Evolutionary conservation across 257 asterid genomes (phyloP), one percentile per base, ranked within the genome.

Genomic region (Coffea eugenioides): DNA sequence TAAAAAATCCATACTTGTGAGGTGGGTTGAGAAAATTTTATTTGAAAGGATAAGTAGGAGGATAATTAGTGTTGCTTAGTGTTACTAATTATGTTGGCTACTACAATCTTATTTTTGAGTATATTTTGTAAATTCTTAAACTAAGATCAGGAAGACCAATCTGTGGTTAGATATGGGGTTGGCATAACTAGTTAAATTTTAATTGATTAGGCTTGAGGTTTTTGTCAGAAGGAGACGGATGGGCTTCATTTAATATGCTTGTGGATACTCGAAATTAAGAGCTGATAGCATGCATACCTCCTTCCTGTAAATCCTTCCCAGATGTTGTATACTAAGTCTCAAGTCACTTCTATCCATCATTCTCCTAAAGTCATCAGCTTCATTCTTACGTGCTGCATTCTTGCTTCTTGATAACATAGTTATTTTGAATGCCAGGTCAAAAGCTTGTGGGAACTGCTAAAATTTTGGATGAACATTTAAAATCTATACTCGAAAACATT

Each of bases 401-500:
- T 78, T 54, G 74, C 75, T 77, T 31, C 74, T 77, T 67, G 59
- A 68, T 56, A n/a, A 78, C 81, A 18, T 69, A 15, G 34, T 73
- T 66, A 81, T 85, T 70, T 74, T 81, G 80, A 84, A 73, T 82
- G 62, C 77, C 87, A 96, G 98, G 93, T 81, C 85, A 87, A 73
- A 85, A 87, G 49, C 81, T 83, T 64, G 61, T 72, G 36, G 88
- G 83, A 64, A 61, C 89, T 77, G 39, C 87, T 6, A 56, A 71
- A 65, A 34, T 75, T 64, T 82, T 96, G 86, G 97, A 96, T 83
- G 84, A 84, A 59, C 97, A 91, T 83, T 84, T 94, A 81, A 92
- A 81, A 86, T 79, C 90, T 74, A 92, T 96, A 83, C 85, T 96
- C 67, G 97, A 91, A 88, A 92, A 91, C 81, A 97, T 96, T 56